Evolutionary conservation across 805 yeast species (phyloP), one percentile per base, ranked within the genome.

Genomic region (Nadsonia fulvescens): DNA sequence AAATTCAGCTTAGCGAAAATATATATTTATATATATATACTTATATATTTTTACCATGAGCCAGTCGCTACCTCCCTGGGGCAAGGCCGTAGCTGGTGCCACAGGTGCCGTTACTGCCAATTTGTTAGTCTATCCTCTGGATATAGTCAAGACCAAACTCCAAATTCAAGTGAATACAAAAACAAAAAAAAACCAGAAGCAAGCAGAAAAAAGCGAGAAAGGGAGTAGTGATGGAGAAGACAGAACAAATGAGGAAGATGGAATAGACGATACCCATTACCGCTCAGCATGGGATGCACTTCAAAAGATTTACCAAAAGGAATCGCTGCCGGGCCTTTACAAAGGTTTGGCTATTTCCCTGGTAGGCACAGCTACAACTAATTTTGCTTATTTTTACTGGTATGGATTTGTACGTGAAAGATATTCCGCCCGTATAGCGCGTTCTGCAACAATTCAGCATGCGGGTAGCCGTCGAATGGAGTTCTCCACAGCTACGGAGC

Each of bases 381-480:
- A 72, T 38, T 79, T 79, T 44, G 70, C 79, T 15, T 79, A 79
- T 48, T 79, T 79, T 47, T 79, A 77, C 49, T 79, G 91, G 89
- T 79, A 79, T 49, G 70, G 82, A 4, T 51, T 75, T 20, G 68
- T 77, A 10, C 65, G 78, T 34, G 59, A 62, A 28, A 49, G 61
- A 10, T 71, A 67, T 48, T 57, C 63, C 32, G 52, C 48, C 56
- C 31, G 30, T 44, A 53, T 37, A 47, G 50, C 42, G 40, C 33
- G 24, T 10, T 13, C 15, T 14, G 25, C 29, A 5, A 13, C 50
- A 29, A 53, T 56, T 8, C 30, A 28, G 3, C 15, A 30, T 8
- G 29, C 27, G 3, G 24, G 41, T 12, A 17, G 14, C 8, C 27
- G 27, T 5, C 23, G 31, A 27, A 12, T 37, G 36, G 15, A 32